Base-by-base conservation (phyloP, 225 moss, liverwort and hornwort species). In the Polytrichum formosum region DNA sequence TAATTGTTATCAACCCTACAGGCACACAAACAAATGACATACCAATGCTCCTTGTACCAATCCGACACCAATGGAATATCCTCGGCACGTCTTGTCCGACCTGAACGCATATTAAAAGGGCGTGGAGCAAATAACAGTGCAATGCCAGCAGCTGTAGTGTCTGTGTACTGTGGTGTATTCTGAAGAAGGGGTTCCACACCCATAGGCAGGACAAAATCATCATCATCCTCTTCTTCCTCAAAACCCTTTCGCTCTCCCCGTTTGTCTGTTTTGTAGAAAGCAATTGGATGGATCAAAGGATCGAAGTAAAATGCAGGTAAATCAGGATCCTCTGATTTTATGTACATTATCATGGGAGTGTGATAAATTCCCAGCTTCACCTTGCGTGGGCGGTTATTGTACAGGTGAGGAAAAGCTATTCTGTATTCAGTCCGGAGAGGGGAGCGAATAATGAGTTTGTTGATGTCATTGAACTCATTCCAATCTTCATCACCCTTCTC, bases 401-500 rank as follows among this genome's bases (percentile, higher is more conserved):
- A 99, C 78, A 99, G 73, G 72, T 99, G 94, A 78, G 98, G 98
- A 76, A 99, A 99, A 22, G 98, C 98, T 75, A 99, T 99, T 79
- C 94, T 91, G 53, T 99, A 99, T 58, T 99, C 98, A 53, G 98
- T 99, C 54, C 98, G 89, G 69, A 99, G 65, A 33, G 98, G 98
- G 54, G 94, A 99, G 26, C 98, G 92, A 70, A 99, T 99, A 64
- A 99, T 99, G 67, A 99, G 81, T 84, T 99, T 99, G 79, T 99
- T 99, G 18, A 99, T 99, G 69, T 99, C 98, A 81, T 99, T 94
- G 64, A 99, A 99, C 70, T 99, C 98, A 77, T 99, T 99, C 98
- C 98, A 99, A 69, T 99, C 98, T 82, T 99, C 98, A 72, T 99
- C 98, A 59, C 98, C 98, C 78, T 99, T 99, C 87, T 99, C 98